These are phyloP conservation scores for Dendryphion nanum DNA, from an alignment of 2,329 filamentous ascomycete species.

Conservation along the genomic window DNA sequence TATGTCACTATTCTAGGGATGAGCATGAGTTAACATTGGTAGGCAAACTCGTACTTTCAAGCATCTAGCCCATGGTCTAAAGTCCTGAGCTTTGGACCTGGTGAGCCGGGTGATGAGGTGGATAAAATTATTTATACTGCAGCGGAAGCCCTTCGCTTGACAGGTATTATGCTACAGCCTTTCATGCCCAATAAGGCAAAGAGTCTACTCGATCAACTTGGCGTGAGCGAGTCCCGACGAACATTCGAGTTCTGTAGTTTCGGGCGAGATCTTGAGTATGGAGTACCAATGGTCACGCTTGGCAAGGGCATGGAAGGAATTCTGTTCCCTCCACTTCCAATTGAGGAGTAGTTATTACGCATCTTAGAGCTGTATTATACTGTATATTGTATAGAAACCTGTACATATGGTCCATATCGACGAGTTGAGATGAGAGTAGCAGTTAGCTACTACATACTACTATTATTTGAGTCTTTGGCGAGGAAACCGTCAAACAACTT, in stretches of 20 bases:
- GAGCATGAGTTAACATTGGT: constrained; percentile 7
- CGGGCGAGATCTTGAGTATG: constrained; percentile 70
- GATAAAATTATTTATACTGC: constrained; percentile 62
- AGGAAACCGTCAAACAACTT: no score
- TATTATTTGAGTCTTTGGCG: no score
- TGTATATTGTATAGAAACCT: no score
- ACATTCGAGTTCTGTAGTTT: constrained; percentile 61
- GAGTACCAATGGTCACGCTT: constrained; percentile 45
- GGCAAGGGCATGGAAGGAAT: constrained; percentile 46
- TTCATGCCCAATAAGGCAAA: constrained; percentile 80
- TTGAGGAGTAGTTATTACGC: constrained; percentile 10
- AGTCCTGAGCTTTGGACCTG: constrained; percentile 36
- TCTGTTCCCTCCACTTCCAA: constrained; percentile 49
- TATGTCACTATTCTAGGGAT: neutral
- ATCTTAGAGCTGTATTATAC: neutral
- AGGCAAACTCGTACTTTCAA: constrained; percentile 69
- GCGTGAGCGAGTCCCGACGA: constrained; percentile 64
- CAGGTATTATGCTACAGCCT: constrained; percentile 82
- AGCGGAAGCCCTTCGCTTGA: constrained; percentile 74
- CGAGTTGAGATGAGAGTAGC: no score
- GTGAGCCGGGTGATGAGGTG: constrained; percentile 32
- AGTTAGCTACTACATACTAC: no score
- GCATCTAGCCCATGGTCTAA: constrained; percentile 67
- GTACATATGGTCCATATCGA: no score
- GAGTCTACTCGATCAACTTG: constrained; percentile 72